A percentile compares a stretch with the other conserved stretches of the same genome.
Conservation (phyloP, 2,329 filamentous ascomycete species). For the Talaromyces amestolkiae region DNA sequence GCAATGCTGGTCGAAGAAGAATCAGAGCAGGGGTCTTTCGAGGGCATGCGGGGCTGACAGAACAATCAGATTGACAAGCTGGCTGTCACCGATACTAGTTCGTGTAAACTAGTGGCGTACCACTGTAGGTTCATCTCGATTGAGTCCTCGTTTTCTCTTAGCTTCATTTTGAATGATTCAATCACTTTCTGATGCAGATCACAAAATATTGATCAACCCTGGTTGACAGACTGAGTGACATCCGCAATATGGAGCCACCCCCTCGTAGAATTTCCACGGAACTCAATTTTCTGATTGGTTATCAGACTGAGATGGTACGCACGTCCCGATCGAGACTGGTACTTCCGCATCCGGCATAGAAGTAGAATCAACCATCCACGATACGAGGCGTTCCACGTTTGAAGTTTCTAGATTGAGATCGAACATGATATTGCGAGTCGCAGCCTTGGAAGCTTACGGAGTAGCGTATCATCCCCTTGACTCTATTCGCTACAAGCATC, state of each 20-base stretch:
- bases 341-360: not conserved
- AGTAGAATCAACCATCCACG: not conserved
- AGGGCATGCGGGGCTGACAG: not conserved
- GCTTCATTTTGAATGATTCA: too few relatives aligned
- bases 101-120: not conserved
- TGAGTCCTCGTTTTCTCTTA: not conserved
- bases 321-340: not conserved
- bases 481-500: not conserved
- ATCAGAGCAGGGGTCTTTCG: not conserved
- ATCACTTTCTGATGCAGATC: not conserved
- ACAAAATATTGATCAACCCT: not conserved
- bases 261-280: not conserved
- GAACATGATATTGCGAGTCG: not conserved
- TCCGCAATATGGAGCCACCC: not conserved
- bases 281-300: not conserved
- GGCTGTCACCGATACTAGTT: not conserved
- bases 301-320: not conserved
- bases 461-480: not conserved
- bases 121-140: not conserved
- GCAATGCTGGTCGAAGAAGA: not conserved
- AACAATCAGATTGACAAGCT: not conserved
- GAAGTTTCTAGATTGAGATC: not conserved
- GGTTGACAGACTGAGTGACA: not conserved
- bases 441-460: not conserved
- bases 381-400: constrained; percentile 1